These are phyloP conservation scores for Gnetum montanum DNA, from an alignment of 75 land plant species.

Conservation along the genomic window DNA sequence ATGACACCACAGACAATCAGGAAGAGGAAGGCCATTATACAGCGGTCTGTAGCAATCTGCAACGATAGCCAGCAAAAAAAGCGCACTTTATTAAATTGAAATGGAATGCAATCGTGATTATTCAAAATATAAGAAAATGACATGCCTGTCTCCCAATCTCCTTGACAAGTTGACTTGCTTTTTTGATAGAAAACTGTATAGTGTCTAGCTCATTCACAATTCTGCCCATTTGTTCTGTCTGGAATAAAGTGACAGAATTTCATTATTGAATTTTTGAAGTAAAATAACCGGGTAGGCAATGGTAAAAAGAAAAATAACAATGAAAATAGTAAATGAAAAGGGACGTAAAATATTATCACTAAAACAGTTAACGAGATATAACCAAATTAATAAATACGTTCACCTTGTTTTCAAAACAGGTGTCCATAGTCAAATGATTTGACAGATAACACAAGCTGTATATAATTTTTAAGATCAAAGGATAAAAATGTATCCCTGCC, in stretches of 20 bases:
- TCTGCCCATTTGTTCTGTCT: constrained; percentile 97
- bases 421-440: no score
- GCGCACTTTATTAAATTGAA: neutral
- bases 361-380: no score
- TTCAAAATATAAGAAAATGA: constrained; percentile 1
- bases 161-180: constrained; percentile 85
- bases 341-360: no score
- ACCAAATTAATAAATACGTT: no score
- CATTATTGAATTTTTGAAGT: no score
- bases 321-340: no score
- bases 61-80: neutral
- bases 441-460: no score
- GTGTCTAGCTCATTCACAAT: constrained; percentile 91
- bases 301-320: neutral
- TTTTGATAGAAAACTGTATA: constrained; percentile 88
- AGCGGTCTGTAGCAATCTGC: constrained; percentile 91
- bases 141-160: constrained; percentile 91
- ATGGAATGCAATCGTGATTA: neutral
- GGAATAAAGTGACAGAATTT: no score
- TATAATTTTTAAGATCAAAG: no score
- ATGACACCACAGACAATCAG: constrained; percentile 82
- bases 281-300: neutral
- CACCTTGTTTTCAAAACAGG: no score
- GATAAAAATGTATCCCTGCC: constrained; percentile 43
- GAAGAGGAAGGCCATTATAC: constrained; percentile 80